Base-by-base conservation (phyloP, 345 rosid genomes). In the Carallia brachiata region DNA sequence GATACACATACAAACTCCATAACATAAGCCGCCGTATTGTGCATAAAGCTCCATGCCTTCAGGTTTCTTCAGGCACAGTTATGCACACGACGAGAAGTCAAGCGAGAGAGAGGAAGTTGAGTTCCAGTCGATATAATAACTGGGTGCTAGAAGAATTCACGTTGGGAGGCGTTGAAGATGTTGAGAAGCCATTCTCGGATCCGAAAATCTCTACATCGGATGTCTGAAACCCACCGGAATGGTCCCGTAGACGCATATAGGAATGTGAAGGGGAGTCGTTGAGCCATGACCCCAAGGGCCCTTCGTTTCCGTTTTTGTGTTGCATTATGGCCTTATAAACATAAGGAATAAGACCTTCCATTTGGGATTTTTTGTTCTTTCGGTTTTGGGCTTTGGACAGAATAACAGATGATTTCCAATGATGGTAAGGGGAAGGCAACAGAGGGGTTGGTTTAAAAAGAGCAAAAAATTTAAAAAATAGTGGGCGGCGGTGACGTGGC, bases 181-280 rank as follows among this genome's bases (percentile, higher is more conserved):
- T 8, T 6, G 87, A 62, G 74, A 76, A 84, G 39, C 71, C 70
- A n/a, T 66, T 66, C 61, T 85, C 86, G 1, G 88, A 48, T 44
- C 78, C 88, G 63, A 86, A 76, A 48, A 82, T 53, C 19, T 71
- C 74, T 17, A 76, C 63, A 23, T 83, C 90, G 2, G 91, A 75
- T n/a, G 82, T 59, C 44, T 70, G 88, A 65, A 89, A 87, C 78
- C 93, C 79, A 32, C 89, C 95, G 0, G 97, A 90, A 68, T 88
- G 97, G 4, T 97, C 94, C 0, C 95, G 90, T 39, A 94, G 97
- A 67, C 96, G 81, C 76, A 79, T 89, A 81, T 94, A 94, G 6
- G 87, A 80, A 70, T 95, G 77, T 0, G 98, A 85, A 30, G 95
- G 89, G 2, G 95, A 89, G 47, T 84, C 87, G 4, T 44, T 70